phyloP scores from a whole-genome alignment of 2,329 filamentous ascomycete species.

The Penicillium frequentans region DNA sequence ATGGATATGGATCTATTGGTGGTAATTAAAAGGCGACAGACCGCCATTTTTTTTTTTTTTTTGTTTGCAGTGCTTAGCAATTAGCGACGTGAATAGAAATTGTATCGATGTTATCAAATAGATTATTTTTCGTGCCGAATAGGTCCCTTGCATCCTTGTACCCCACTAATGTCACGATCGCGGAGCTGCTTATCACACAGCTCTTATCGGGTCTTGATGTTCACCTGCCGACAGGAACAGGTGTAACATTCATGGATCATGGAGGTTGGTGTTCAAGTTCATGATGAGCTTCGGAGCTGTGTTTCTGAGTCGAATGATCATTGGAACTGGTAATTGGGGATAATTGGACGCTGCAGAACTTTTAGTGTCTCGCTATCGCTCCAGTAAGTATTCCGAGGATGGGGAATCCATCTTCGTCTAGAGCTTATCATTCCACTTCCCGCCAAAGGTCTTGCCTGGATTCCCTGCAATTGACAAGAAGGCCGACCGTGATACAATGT shows the following conservation, averaged over 20 bases:
- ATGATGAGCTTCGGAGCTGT: background rate
- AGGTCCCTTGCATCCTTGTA: background rate
- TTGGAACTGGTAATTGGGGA: background rate
- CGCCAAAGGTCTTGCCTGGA: background rate
- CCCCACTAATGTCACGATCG: background rate
- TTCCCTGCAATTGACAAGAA: background rate
- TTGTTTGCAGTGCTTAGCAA: background rate
- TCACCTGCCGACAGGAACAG: background rate
- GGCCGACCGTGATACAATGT: background rate
- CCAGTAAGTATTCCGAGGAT: background rate
- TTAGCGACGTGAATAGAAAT: background rate
- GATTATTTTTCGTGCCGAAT: background rate
- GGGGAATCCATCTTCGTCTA: background rate
- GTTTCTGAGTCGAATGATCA: background rate
- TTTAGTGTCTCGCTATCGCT: background rate
- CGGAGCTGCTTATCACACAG: background rate
- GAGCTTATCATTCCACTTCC: background rate
- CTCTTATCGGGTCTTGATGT: background rate
- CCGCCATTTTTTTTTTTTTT: background rate
- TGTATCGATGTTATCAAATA: background rate
- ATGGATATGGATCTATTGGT: background rate
- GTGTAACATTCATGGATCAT: background rate
- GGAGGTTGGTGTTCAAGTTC: background rate
- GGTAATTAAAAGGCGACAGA: background rate
- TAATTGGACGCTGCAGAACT: background rate